Evolutionary conservation across 805 yeast genomes (phyloP), one percentile per base, ranked within the genome.

Genomic region (Danielia oregonensis): DNA sequence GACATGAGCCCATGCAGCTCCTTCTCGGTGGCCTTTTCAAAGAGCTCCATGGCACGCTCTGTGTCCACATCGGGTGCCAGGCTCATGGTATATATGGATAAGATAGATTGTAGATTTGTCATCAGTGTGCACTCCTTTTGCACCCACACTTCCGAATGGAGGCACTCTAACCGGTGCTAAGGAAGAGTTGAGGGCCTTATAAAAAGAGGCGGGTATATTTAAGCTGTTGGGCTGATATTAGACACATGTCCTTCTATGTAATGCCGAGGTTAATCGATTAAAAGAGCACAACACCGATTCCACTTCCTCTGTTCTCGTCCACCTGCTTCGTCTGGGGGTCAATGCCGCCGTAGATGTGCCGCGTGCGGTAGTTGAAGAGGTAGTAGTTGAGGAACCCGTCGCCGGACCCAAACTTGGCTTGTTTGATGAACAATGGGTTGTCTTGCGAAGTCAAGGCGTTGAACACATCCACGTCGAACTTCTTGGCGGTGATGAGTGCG

Each of bases 361-460:
- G 77, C 4, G 95, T 81, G 54, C 72, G 80, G 68, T 88, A 93
- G 61, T 93, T 93, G 74, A 93, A 93, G 44, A 93, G 65, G 56
- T 93, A 93, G 61, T 84, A 93, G 61, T 93, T 85, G 54, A 93
- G 72, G 53, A 76, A 75, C 0, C 98, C 98, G 58, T 91, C 97
- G 28, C 98, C 98, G 31, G 78, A 76, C 22, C 96, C 96, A 57
- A 93, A 93, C 56, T 86, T 86, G 61, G 85, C 72, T 25, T 84
- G 79, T 17, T 86, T 82, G 45, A 93, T 67, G 63, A 93, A 87
- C 40, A 84, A 63, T 11, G 87, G 72, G 58, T 93, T 93, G 55
- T 93, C 98, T 63, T 88, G 95, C 8, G 88, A 72, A 0, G 97
- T 79, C 43, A 93, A 69, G 7, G 97, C 96, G 57, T 93, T 93